Evolutionary conservation across 2,329 filamentous ascomycete species (phyloP), one percentile per base, ranked within the genome.

Genomic region (Xylaria arbuscula): DNA sequence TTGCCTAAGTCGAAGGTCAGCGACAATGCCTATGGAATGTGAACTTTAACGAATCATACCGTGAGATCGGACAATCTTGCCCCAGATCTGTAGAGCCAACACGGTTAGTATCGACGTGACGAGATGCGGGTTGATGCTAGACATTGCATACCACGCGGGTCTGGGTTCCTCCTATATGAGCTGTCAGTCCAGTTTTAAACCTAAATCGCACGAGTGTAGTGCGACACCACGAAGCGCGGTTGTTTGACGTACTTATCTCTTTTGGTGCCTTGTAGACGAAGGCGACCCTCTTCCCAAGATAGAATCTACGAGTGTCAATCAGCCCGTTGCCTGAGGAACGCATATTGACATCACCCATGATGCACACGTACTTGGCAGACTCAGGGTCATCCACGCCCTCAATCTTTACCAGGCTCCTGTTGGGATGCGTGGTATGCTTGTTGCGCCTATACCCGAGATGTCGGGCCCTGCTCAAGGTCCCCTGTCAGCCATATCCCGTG

Each of bases 231-330:
- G 5, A 40, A 13, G 19, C 17, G 45, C 4, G 36, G 17, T 42
- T 9, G 9, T 47, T 56, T 9, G 24, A 69, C 69, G 2, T 62
- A 71, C 69, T 64, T 22, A 59, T 67, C 51, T 71, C 63, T 19
- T 64, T 71, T 36, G 59, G 67, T 7, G 66, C 69, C 54, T 71
- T 69, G n/a, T 71, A 45, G 53, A 71, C 45, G 50, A 71, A 71
- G 19, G 67, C 69, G n/a, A 71, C 56, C 38, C 66, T 71, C 48
- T 71, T 71, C 15, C 69, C 69, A 11, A 71, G 61, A 48, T 71
- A 71, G 60, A 71, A 69, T 47, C 69, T 71, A 51, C 19, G 32
- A 42, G 40, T 38, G 62, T 69, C 58, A 66, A 62, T 34, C 47
- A 38, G 10, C n/a, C n/a, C 3, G 47, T 63, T 42, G 5, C 42